Evolutionary conservation across 441 rosid genomes (phyloP), one percentile per base, ranked within the genome.

Genomic region (Hura crepitans): DNA sequence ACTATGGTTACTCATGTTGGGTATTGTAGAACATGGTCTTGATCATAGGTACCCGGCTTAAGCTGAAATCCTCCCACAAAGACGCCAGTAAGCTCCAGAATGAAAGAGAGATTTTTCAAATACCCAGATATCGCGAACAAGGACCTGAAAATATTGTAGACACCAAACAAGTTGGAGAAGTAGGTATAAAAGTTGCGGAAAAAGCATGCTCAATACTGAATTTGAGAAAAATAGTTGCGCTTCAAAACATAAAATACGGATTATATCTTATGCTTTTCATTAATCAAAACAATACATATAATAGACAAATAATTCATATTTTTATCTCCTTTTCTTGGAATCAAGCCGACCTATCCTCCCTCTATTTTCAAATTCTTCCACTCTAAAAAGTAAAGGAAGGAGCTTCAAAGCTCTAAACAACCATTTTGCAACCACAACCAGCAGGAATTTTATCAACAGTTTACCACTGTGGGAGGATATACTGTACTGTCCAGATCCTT

Each of bases 101-200:
- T 94, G 96, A 77, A 92, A 94, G 20, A 90, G 87, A 68, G 97
- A 94, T 78, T 94, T 92, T 88, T 92, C 97, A 35, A 94, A 89
- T 47, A 94, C 97, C 99, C 97, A 94, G 35, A 94, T 90, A 50
- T 91, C 93, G 15, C 89, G 90, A 55, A 94, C 97, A 71, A 94
- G 97, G 51, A 92, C 81, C 99, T 94, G 81, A 54, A 65, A 62
- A 71, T 65, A 64, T 39, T 23, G n/a, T n/a, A n/a, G n/a, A n/a
- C n/a, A n/a, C n/a, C n/a, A n/a, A n/a, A n/a, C n/a, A n/a, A n/a
- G n/a, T n/a, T n/a, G n/a, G 23, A 35, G 35, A 47, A 72, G 27
- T 23, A 0, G 14, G 65, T 5, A 42, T 35, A 35, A 4, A 23
- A 67, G 13, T 13, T 25, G 6, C 14, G 14, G 14, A 12, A 15